Conservation (phyloP, 192 early-diverging fungal genomes). For the Coemansia reversa region DNA sequence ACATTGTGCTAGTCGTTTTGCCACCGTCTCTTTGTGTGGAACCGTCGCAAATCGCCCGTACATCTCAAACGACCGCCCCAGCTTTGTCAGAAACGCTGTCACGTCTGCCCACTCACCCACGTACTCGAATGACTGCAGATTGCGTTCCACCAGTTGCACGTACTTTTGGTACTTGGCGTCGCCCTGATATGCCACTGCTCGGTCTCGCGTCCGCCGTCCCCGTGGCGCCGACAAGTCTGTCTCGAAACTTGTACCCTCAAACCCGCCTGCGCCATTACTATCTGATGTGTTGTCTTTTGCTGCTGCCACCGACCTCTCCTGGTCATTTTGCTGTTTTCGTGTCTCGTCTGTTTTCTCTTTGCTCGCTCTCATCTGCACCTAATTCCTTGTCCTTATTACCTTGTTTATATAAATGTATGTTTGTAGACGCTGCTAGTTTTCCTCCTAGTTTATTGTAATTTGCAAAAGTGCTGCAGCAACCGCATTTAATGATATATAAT, state of each 20-base stretch:
- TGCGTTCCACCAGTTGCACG: slow-evolving; percentile 76
- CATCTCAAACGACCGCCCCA: slow-evolving; percentile 79
- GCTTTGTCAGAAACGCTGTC: slow-evolving; percentile 82
- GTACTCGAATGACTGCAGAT: slow-evolving; percentile 88
- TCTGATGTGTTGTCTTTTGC: slow-evolving; percentile 8
- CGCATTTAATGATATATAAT: no score
- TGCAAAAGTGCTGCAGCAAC: no score
- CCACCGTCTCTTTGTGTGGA: slow-evolving; percentile 81
- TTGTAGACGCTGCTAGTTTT: no score
- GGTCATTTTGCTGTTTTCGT: slow-evolving; percentile 1
- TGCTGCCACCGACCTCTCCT: slow-evolving; percentile 14
- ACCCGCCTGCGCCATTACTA: background rate
- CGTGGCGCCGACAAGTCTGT: slow-evolving; percentile 46
- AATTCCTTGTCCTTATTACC: background rate
- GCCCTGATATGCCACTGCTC: slow-evolving; percentile 44
- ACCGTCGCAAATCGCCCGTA: slow-evolving; percentile 72
- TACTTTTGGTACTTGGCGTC: slow-evolving; percentile 86
- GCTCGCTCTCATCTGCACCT: slow-evolving; percentile 4
- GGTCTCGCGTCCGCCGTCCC: slow-evolving; percentile 24
- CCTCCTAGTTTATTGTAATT: no score
- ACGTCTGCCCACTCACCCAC: slow-evolving; percentile 96
- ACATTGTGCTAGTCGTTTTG: slow-evolving; percentile 91
- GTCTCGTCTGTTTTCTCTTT: slow-evolving; percentile 7
- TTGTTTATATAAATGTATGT: no score
- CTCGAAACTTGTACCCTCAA: slow-evolving; percentile 33